Evolutionary conservation across 495 filamentous ascomycete species (phyloP), one percentile per base, ranked within the genome.

Genomic region (Lineolata rhizophorae): DNA sequence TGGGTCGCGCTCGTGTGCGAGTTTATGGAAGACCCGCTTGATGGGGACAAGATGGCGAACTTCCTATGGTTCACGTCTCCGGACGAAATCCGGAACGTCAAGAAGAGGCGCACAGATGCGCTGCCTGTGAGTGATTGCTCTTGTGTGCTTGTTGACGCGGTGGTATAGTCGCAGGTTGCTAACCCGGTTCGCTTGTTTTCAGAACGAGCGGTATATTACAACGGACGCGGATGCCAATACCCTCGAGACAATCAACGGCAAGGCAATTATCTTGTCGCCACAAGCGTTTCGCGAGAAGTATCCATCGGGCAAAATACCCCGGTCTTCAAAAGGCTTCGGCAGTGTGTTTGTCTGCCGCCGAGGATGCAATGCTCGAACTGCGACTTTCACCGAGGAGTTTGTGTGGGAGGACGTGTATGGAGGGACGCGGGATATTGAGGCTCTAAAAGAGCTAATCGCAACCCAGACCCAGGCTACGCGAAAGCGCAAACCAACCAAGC

Each of bases 1-100:
- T 97, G 90, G 77, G 73, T 85, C 5, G 87, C 74, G 11, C 72
- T 97, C 37, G 72, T 92, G 27, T 75, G 69, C 35, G 68, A 82
- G 16, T 91, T 94, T 35, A 38, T 63, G 20, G 55, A 60, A 14
- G 58, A 64, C n/a, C 65, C 67, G 8, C 64, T 60, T 41, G 61
- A 65, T 3, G 48, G 44, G 31, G 48, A 52, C 32, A 59, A 57
- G 42, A 63, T 66, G 3, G 78, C 73, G 29, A 71, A 75, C 39
- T 80, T 93, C 47, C 64, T 74, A 61, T 97, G 87, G 87, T 93
- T 95, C 43, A 81, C 76, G 8, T 79, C 79, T 1, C 70, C 83
- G 39, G 76, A 76, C 39, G 87, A 95, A 54, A 82, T 95, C 37
- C 63, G 72, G 43, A 69, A 72, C 39, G 72, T 72, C 44, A 65